Evolutionary conservation across 495 filamentous ascomycete genomes (phyloP).

Genomic region (Cercophora sp.): DNA sequence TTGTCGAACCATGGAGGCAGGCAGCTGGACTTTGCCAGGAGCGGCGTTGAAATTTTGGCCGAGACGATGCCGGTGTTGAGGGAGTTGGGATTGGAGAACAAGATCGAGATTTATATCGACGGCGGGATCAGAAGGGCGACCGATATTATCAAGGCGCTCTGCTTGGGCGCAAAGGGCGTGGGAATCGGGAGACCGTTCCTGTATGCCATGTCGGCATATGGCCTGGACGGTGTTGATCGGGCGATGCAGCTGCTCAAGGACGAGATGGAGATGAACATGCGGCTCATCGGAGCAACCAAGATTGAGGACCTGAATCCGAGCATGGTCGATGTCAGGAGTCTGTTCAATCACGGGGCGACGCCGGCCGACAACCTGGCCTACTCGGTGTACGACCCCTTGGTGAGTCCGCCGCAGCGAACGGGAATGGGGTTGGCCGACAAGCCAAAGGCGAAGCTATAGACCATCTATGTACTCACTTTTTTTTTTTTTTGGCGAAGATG

Average conservation of each 20-base stretch:
- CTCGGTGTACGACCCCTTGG: conserved; percentile 42
- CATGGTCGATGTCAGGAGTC: conserved; percentile 70
- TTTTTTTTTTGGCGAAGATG: too few species aligned
- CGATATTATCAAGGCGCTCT: conserved; percentile 94
- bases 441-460: conserved; percentile 26
- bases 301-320: conserved; percentile 74
- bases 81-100: conserved; percentile 72
- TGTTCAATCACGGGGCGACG: conserved; percentile 64
- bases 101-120: conserved; percentile 88
- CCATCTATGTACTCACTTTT: too few species aligned
- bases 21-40: conserved; percentile 91
- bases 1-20: conserved; percentile 95
- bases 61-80: conserved; percentile 95
- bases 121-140: conserved; percentile 87
- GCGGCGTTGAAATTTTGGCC: conserved; percentile 87
- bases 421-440: conserved; percentile 13
- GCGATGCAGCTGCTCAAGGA: conserved; percentile 96
- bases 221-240: conserved; percentile 77
- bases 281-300: conserved; percentile 73
- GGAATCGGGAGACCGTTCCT: conserved; percentile 94
- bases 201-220: conserved; percentile 94
- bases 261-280: conserved; percentile 99
- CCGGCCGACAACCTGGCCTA: conserved; percentile 62
- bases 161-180: conserved; percentile 86
- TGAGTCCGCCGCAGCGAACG: conserved; percentile 39